Evolutionary conservation across 495 filamentous ascomycete genomes (phyloP), one percentile per base, ranked within the genome.

Genomic region (Trichoderma parareesei): DNA sequence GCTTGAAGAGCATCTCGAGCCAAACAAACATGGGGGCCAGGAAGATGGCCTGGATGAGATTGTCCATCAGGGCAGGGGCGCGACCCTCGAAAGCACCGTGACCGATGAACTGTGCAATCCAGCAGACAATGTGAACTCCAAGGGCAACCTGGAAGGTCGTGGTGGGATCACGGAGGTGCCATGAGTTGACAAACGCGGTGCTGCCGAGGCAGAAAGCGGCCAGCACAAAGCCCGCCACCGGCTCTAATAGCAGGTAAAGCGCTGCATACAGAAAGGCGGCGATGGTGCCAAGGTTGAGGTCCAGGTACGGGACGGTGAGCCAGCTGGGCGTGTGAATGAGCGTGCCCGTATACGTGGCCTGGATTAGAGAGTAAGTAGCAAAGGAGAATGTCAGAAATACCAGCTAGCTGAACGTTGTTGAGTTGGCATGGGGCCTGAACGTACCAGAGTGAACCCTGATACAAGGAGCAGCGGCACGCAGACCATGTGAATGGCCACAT

Each of bases 11-110:
- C 18, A 96, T 77, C 79, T 98, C 93, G 72, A 98, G 88, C 90
- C 93, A 98, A 40, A 98, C 92, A 71, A 98, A 98, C 68, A 98
- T 86, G n/a, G 94, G 94, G 0, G 94, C 94, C n/a, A 98, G 82
- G 66, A 98, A 88, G 63, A 97, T 71, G 35, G 94, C 92, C 74
- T 97, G 93, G 35, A 93, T 81, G 42, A 97, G 75, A 71, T 97
- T 98, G 75, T 97, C 93, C 67, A 97, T 75, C 66, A 96, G 71
- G 13, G 93, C 93, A 11, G 94, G 94, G 2, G 93, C 91, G 48
- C 93, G 81, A 35, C 90, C 86, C 76, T 98, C 94, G 70, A 90
- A 98, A 9, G 82, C 85, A 18, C 93, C 93, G 71, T 98, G 94
- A 49, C 94, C 94, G 48, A 97, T 66, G 73, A 98, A 96, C 73